Percentiles rank a stretch among this genome's conserved stretches.
These are phyloP conservation scores for Cicer judaicum DNA, from an alignment of 306 rosid genomes.

Conservation along the genomic window DNA sequence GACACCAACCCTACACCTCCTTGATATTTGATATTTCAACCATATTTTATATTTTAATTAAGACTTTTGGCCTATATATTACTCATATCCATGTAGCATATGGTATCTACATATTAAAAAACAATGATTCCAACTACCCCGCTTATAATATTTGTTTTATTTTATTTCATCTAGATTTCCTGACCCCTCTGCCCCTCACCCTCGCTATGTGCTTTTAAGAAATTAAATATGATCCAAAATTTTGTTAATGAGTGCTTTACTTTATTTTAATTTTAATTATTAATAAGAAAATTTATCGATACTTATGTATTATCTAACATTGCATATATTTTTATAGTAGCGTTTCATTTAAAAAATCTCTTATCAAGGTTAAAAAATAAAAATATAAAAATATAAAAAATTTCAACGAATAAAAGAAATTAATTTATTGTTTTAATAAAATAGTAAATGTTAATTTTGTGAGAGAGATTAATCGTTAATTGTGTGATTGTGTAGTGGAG, in stretches of 20 bases:
- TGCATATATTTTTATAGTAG: too few species aligned
- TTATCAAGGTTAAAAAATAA: too few species aligned
- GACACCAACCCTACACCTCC: constrained; percentile 27
- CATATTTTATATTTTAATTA: background rate
- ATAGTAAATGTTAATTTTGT: background rate
- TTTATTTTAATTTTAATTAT: too few species aligned
- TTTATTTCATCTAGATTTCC: constrained; percentile 10
- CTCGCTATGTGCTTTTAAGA: background rate
- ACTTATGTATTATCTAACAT: too few species aligned
- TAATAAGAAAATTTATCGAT: too few species aligned
- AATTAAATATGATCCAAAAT: background rate
- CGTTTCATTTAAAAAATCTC: too few species aligned
- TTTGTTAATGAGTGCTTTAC: background rate
- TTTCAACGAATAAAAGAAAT: too few species aligned
- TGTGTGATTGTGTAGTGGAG: background rate
- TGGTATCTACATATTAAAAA: constrained; percentile 44
- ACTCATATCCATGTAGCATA: constrained; percentile 48
- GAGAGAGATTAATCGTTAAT: constrained; percentile 30
- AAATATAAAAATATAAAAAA: too few species aligned
- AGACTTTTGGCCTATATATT: constrained; percentile 33
- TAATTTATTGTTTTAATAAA: too few species aligned
- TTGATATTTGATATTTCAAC: constrained; percentile 29
- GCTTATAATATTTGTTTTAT: constrained; percentile 44
- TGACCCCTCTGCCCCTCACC: constrained; percentile 12
- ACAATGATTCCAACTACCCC: background rate